Evolutionary conservation across 371 early-diverging fungal species (phyloP), one percentile per base, ranked within the genome.

Genomic region (Umbelopsis sp.): DNA sequence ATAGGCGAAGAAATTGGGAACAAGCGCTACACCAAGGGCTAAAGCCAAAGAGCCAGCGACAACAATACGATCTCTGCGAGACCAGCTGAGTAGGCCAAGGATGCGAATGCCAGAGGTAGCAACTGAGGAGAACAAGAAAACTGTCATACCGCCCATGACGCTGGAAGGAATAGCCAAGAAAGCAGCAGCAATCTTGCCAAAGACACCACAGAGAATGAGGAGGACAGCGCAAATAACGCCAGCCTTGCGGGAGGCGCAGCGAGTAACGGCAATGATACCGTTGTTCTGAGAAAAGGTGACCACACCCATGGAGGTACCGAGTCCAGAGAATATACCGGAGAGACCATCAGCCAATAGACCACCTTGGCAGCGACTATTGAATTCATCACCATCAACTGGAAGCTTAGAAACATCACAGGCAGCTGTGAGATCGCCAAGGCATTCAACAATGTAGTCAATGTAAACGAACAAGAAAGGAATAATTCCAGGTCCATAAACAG

Each of bases 201-300:
- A 87, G 50, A 87, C 68, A 29, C 87, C 87, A 74, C 83, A 85
- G 24, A 84, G 70, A 44, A 88, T 80, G 50, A 88, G 65, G 41
- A 85, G 76, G 14, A 68, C 18, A 41, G 89, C 89, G 66, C 86
- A 85, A 63, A 83, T 78, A 51, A 83, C 76, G 29, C 88, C 88
- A 24, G 87, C 87, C 53, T 72, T 66, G 32, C 84, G 82, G 64
- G 78, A 86, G 35, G 88, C 87, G 44, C 88, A 88, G 3, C 86
- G 82, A 22, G 81, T 88, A 57, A 87, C 78, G 9, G 88, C 86
- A 69, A 87, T 87, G 45, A 86, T 78, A 41, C 89, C 88, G 57
- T 88, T 88, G 73, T 87, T 88, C 44, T 88, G 87, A 51, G 85
- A 83, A 64, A 83, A 87, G 8, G 85, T 85, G 12, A 83, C 81